Percentiles rank a stretch among this genome's conserved stretches.
phyloP scores from a whole-genome alignment of 208 protist genomes.

The Trypanosoma vivax region DNA sequence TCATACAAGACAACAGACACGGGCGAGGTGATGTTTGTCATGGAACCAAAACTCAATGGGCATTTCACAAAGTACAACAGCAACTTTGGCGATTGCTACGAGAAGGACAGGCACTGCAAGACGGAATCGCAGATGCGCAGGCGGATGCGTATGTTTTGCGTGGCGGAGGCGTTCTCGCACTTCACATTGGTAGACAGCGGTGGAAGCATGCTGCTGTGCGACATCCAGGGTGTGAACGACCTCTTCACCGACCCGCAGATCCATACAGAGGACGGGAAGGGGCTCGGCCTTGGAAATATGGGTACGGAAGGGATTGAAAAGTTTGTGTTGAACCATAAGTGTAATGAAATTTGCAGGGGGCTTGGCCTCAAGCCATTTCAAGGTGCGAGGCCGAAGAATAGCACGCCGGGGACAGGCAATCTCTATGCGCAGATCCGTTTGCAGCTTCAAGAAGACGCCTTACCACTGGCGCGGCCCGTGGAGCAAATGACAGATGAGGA shows the following conservation, averaged over 20 bases:
- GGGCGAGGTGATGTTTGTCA: slow-evolving; percentile 67
- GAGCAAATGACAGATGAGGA: too few species aligned
- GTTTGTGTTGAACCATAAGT: slow-evolving; percentile 74
- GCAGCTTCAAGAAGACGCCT: too few species aligned
- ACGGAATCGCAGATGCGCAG: slow-evolving; percentile 32
- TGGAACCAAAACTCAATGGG: slow-evolving; percentile 84
- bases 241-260: slow-evolving; percentile 91
- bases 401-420: too few species aligned
- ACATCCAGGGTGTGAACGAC: slow-evolving; percentile 87
- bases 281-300: slow-evolving; percentile 78
- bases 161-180: slow-evolving; percentile 87
- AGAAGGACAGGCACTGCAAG: slow-evolving; percentile 52
- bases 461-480: too few species aligned
- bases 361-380: slow-evolving; percentile 48
- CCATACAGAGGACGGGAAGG: slow-evolving; percentile 66
- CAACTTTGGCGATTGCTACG: slow-evolving; percentile 78
- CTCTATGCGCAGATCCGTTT: too few species aligned
- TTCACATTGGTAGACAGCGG: slow-evolving; percentile 80
- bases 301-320: slow-evolving; percentile 59
- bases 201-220: slow-evolving; percentile 68
- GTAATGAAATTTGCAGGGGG: slow-evolving; percentile 73
- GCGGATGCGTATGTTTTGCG: slow-evolving; percentile 54
- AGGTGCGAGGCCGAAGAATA: slow-evolving; percentile 6
- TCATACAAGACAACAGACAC: slow-evolving; percentile 70
- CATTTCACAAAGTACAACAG: slow-evolving; percentile 88